phyloP scores from a whole-genome alignment of 176 grass and related monocot genomes.

The Phoenix dactylifera region DNA sequence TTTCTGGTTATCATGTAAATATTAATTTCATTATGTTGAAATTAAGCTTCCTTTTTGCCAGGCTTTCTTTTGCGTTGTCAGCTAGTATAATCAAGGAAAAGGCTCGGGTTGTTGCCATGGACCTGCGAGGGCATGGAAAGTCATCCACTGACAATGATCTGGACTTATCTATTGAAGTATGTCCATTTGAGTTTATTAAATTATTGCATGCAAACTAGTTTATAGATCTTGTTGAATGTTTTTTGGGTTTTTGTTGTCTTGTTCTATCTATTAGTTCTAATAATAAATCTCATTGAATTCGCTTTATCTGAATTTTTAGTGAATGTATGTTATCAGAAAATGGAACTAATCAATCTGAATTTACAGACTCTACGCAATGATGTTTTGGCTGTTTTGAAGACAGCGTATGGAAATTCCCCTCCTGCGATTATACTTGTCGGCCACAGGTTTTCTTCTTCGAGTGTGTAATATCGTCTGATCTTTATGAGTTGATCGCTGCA shows the following conservation, averaged over 20 bases:
- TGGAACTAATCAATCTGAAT: slow-evolving; percentile 2
- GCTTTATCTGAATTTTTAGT: not conserved
- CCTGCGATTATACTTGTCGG: slow-evolving; percentile 97
- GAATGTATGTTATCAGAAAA: not conserved
- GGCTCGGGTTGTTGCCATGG: slow-evolving; percentile 64
- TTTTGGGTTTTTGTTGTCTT: not conserved
- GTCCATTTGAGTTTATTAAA: slow-evolving; percentile 1
- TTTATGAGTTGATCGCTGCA: too few species aligned
- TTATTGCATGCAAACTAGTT: not conserved
- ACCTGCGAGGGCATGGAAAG: slow-evolving; percentile 88
- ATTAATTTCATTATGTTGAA: too few species aligned
- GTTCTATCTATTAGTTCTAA: not conserved
- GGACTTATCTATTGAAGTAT: slow-evolving; percentile 87
- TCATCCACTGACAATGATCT: slow-evolving; percentile 65
- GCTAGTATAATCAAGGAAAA: slow-evolving; percentile 75
- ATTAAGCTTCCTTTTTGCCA: slow-evolving; percentile 16
- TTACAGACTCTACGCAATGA: slow-evolving; percentile 84
- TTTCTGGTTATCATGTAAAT: too few species aligned
- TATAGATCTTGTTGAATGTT: not conserved
- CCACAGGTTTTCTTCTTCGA: slow-evolving; percentile 53
- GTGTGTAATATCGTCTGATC: not conserved
- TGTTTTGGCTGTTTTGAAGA: slow-evolving; percentile 53
- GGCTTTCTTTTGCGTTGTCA: slow-evolving; percentile 93
- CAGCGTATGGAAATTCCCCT: slow-evolving; percentile 63
- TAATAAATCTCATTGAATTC: not conserved